A percentile compares a stretch with the other conserved stretches of the same genome.
These are phyloP conservation scores for Carpinus viminea DNA, from an alignment of 306 rosid species.

Conservation along the genomic window DNA sequence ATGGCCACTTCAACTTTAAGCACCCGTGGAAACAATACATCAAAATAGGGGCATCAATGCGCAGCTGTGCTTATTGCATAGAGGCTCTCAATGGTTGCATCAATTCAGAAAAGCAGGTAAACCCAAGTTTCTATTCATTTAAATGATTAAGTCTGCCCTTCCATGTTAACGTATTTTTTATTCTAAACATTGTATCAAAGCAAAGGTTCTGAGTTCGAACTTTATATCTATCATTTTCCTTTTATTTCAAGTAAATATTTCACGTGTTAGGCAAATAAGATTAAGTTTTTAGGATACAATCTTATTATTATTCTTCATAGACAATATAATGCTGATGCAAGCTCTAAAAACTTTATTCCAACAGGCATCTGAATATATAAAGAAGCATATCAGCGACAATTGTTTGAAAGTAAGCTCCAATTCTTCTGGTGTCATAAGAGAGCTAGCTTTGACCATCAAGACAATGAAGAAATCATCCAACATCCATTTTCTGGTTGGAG, in stretches of 20 bases:
- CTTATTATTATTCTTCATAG: neutral
- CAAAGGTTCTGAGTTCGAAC: too few relatives aligned
- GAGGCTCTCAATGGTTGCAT: conserved; percentile 79
- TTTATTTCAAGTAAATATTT: too few relatives aligned
- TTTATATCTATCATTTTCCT: too few relatives aligned
- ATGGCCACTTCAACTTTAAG: conserved; percentile 70
- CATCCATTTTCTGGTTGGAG: conserved; percentile 38
- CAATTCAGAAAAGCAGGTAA: conserved; percentile 53
- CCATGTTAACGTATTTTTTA: too few relatives aligned
- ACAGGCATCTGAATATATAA: conserved; percentile 52
- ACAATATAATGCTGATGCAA: neutral
- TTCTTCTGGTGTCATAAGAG: conserved; percentile 53
- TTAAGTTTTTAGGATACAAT: neutral
- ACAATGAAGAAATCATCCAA: conserved; percentile 66
- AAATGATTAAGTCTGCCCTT: too few relatives aligned
- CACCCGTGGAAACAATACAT: conserved; percentile 93
- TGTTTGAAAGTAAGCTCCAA: conserved; percentile 47
- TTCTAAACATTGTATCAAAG: too few relatives aligned
- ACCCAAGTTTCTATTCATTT: too few relatives aligned
- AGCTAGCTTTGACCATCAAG: conserved; percentile 47
- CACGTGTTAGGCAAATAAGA: too few relatives aligned
- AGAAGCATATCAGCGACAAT: conserved; percentile 44
- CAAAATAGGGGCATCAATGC: conserved; percentile 70
- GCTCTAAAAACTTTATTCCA: too few relatives aligned
- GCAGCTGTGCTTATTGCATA: conserved; percentile 69